Conservation (phyloP, 1,139 yeast genomes). For the Debaryomycetaceae sp. region DNA sequence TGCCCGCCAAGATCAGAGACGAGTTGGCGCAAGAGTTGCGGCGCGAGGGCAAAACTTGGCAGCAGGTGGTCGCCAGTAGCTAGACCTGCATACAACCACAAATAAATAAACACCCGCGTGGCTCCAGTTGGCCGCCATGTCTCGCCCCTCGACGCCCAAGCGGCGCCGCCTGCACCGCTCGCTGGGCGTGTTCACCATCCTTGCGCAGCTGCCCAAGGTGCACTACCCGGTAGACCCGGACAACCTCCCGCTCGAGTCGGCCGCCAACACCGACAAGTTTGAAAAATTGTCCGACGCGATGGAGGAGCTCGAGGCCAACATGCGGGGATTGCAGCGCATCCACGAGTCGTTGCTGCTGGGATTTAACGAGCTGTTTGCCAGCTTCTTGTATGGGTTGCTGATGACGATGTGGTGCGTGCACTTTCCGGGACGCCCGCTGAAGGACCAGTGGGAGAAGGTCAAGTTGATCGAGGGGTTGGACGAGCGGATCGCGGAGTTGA, state of each 20-base stretch:
- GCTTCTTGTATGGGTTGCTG: constrained; percentile 57
- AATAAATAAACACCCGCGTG: constrained; percentile 1
- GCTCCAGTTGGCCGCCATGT: too few relatives aligned
- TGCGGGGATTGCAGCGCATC: constrained; percentile 41
- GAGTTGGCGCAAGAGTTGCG: constrained; percentile 65
- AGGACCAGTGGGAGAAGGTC: constrained; percentile 31
- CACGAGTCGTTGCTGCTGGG: constrained; percentile 48
- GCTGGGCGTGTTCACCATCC: constrained; percentile 34
- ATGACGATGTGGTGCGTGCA: constrained; percentile 68
- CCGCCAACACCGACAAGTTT: constrained; percentile 27
- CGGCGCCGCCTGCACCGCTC: constrained; percentile 35
- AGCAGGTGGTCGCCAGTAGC: constrained; percentile 63
- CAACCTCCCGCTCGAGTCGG: constrained; percentile 33
- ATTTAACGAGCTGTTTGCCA: constrained; percentile 60
- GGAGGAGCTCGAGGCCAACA: constrained; percentile 46
- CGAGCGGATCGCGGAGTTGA: constrained; percentile 20
- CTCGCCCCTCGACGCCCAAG: constrained; percentile 20
- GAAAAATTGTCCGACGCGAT: constrained; percentile 49
- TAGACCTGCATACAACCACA: constrained; percentile 20
- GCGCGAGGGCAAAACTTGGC: constrained; percentile 81
- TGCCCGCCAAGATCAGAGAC: constrained; percentile 72
- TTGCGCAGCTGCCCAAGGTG: constrained; percentile 38
- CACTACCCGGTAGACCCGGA: constrained; percentile 42
- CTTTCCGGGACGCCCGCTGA: constrained; percentile 42
- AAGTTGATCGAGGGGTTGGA: constrained; percentile 24